A percentile compares a stretch with the other conserved stretches of the same genome.
phyloP scores from a whole-genome alignment of 2,329 filamentous ascomycete species.

The Epichloe sibirici region DNA sequence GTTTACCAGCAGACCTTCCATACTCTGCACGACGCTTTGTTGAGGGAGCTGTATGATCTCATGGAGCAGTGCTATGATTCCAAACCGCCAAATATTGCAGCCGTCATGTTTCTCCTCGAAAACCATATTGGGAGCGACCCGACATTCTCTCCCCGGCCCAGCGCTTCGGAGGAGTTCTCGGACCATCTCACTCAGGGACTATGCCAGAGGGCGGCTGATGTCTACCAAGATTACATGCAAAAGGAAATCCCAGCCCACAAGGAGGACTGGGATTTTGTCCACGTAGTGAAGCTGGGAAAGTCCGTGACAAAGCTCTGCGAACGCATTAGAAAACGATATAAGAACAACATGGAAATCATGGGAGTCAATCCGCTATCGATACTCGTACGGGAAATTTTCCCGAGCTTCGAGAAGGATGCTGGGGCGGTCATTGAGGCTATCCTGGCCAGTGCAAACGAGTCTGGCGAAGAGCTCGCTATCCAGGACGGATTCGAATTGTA shows the following conservation, averaged over 20 bases:
- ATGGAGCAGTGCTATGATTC: constrained; percentile 78
- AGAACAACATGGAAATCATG: constrained; percentile 77
- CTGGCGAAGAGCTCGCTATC: constrained; percentile 65
- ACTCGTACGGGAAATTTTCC: constrained; percentile 72
- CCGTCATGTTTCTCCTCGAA: constrained; percentile 68
- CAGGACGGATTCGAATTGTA: constrained; percentile 94
- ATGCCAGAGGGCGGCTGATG: constrained; percentile 59
- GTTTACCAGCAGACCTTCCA: constrained; percentile 65
- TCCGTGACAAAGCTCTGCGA: constrained; percentile 75
- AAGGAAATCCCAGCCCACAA: constrained; percentile 66
- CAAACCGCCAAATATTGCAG: constrained; percentile 73
- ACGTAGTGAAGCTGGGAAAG: constrained; percentile 82
- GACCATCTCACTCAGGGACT: constrained; percentile 62
- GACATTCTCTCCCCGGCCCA: constrained; percentile 56
- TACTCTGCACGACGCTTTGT: constrained; percentile 64
- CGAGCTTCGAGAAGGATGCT: constrained; percentile 81
- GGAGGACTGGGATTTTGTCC: constrained; percentile 78
- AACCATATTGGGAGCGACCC: constrained; percentile 72
- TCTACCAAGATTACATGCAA: constrained; percentile 68
- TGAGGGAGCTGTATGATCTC: constrained; percentile 79
- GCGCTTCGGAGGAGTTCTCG: constrained; percentile 61
- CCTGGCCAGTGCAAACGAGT: constrained; percentile 56
- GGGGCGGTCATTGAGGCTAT: constrained; percentile 75
- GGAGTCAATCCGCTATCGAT: constrained; percentile 55
- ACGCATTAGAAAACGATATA: constrained; percentile 85